A percentile compares a stretch with the other conserved stretches of the same genome.
phyloP scores from a whole-genome alignment of 805 yeast genomes.

The Wickerhamomyces subpelliculosus region DNA sequence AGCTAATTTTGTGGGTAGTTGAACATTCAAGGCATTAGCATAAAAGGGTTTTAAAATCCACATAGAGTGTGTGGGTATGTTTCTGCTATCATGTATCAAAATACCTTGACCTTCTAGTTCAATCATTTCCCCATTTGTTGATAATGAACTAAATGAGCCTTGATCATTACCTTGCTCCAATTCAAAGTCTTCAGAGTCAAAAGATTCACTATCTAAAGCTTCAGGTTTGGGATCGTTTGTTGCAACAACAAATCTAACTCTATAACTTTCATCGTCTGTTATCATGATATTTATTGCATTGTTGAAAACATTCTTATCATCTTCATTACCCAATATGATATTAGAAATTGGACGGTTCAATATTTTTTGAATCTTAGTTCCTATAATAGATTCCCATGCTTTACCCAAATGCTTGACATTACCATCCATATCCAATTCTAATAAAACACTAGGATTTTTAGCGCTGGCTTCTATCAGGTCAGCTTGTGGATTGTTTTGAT shows the following conservation, averaged over 20 bases:
- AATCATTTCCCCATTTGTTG: slow-evolving; percentile 54
- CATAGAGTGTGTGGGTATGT: slow-evolving; percentile 74
- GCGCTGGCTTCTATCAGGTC: slow-evolving; percentile 61
- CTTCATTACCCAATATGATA: slow-evolving; percentile 56
- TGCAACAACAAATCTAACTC: slow-evolving; percentile 62
- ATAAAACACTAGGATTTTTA: slow-evolving; percentile 64
- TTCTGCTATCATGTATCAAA: slow-evolving; percentile 57
- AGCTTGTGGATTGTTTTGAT: slow-evolving; percentile 21
- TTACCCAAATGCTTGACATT: slow-evolving; percentile 66
- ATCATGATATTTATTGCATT: slow-evolving; percentile 68
- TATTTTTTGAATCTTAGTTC: slow-evolving; percentile 53
- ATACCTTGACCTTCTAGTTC: slow-evolving; percentile 95
- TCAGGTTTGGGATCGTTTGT: slow-evolving; percentile 25
- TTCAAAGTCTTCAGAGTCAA: slow-evolving; percentile 8
- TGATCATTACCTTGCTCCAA: slow-evolving; percentile 14
- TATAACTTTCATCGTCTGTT: slow-evolving; percentile 66
- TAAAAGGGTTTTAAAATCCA: slow-evolving; percentile 87
- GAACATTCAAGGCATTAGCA: slow-evolving; percentile 52
- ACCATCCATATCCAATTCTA: slow-evolving; percentile 80
- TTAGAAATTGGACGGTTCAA: slow-evolving; percentile 49
- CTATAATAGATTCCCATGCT: slow-evolving; percentile 76
- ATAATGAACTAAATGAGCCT: slow-evolving; percentile 27
- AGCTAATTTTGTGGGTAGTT: slow-evolving; percentile 64
- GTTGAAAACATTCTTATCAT: slow-evolving; percentile 61
- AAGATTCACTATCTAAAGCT: slow-evolving; percentile 12